Evolutionary conservation across 257 asterid genomes (phyloP).

Genomic region (Sherardia arvensis): DNA sequence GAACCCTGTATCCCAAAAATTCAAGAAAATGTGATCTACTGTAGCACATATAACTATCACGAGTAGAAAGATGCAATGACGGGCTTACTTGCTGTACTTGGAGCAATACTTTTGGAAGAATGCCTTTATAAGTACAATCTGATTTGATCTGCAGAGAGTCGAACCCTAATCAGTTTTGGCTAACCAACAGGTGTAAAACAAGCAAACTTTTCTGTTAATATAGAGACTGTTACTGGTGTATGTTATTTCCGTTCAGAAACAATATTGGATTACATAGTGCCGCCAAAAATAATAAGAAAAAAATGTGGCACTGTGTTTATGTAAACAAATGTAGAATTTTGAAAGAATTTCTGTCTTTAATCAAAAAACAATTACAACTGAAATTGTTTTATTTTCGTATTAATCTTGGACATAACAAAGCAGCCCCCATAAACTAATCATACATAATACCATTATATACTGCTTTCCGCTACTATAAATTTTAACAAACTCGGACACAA

Average conservation of each 20-base stretch:
- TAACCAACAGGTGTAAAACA: not conserved
- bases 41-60: not conserved
- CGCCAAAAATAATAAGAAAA: not conserved
- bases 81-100: conserved; percentile 61
- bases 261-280: not conserved
- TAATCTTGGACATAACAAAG: not conserved
- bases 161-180: not conserved
- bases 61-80: not conserved
- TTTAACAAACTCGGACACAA: too few species aligned
- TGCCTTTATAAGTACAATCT: conserved; percentile 69
- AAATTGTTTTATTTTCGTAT: too few species aligned
- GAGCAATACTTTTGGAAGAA: conserved; percentile 69
- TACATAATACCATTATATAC: too few species aligned
- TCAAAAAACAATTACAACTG: too few species aligned
- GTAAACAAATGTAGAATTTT: not conserved
- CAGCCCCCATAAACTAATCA: not conserved
- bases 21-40: not conserved
- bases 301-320: not conserved
- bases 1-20: not conserved
- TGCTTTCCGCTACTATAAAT: too few species aligned
- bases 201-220: not conserved
- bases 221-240: not conserved
- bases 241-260: not conserved
- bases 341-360: not conserved
- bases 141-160: conserved; percentile 56